A percentile compares a stretch with the other conserved stretches of the same genome.
These are phyloP conservation scores for Cardiospermum halicacabum DNA, from an alignment of 345 rosid species.

Conservation along the genomic window DNA sequence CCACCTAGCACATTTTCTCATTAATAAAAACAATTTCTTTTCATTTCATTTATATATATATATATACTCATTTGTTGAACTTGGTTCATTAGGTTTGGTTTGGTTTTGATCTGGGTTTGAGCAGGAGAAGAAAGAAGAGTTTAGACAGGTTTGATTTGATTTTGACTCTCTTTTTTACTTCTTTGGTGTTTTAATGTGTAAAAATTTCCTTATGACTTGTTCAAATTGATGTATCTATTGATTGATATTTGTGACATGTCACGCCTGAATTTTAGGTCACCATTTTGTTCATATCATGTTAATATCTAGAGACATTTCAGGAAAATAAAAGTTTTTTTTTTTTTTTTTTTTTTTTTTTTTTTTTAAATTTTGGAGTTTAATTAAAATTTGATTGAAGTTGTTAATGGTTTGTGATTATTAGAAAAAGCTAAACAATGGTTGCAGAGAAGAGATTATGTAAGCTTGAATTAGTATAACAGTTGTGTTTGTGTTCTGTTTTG, in stretches of 20 bases:
- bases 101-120: background rate
- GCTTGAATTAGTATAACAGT: background rate
- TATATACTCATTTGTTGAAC: background rate
- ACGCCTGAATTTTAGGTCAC: slow-evolving; percentile 1
- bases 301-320: background rate
- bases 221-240: slow-evolving; percentile 3
- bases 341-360: too few relatives aligned
- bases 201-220: slow-evolving; percentile 16
- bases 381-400: background rate
- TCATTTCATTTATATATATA: too few relatives aligned
- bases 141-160: slow-evolving; percentile 12
- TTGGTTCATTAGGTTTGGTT: background rate
- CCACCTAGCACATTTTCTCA: too few relatives aligned
- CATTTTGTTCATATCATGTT: background rate
- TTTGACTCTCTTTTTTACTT: slow-evolving; percentile 6
- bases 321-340: too few relatives aligned
- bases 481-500: background rate
- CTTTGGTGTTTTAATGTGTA: slow-evolving; percentile 1
- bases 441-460: slow-evolving; percentile 23
- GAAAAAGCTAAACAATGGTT: slow-evolving; percentile 20
- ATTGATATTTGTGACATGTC: background rate
- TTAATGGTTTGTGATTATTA: background rate
- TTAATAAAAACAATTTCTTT: too few relatives aligned
- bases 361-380: too few relatives aligned
- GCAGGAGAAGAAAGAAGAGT: background rate